These are phyloP conservation scores for Pestalotiopsis sp. DNA, from an alignment of 2,329 filamentous ascomycete genomes.

Conservation along the genomic window DNA sequence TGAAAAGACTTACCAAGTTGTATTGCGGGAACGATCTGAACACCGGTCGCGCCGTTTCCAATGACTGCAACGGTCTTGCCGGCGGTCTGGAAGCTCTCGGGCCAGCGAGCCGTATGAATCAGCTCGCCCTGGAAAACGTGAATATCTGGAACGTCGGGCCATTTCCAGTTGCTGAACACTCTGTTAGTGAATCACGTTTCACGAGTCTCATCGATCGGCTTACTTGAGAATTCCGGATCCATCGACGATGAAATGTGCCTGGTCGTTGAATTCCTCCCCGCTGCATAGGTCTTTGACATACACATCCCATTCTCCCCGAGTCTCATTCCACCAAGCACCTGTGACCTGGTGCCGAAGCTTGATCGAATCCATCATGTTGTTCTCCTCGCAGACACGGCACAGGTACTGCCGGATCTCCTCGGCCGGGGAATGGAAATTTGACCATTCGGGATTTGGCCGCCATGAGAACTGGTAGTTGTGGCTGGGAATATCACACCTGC, in stretches of 20 bases:
- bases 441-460: slow-evolving; percentile 62
- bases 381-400: slow-evolving; percentile 48
- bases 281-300: slow-evolving; percentile 41
- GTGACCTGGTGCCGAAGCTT: slow-evolving; percentile 45
- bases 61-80: slow-evolving; percentile 59
- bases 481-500: slow-evolving; percentile 57
- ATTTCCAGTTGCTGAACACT: slow-evolving; percentile 49
- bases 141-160: slow-evolving; percentile 51
- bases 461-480: slow-evolving; percentile 68
- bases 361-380: slow-evolving; percentile 46
- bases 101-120: slow-evolving; percentile 59
- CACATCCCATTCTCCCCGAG: slow-evolving; percentile 44
- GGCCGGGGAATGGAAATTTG: slow-evolving; percentile 56
- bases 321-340: slow-evolving; percentile 48
- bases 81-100: slow-evolving; percentile 48
- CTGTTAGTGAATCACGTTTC: neutral
- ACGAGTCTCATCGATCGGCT: neutral
- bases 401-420: slow-evolving; percentile 61
- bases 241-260: slow-evolving; percentile 51
- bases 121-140: slow-evolving; percentile 49
- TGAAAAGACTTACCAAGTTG: slow-evolving; percentile 38
- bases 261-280: slow-evolving; percentile 43
- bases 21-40: slow-evolving; percentile 57
- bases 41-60: slow-evolving; percentile 57
- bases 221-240: slow-evolving; percentile 57